phyloP scores from a whole-genome alignment of 345 rosid genomes.

The Citrus sp. region DNA sequence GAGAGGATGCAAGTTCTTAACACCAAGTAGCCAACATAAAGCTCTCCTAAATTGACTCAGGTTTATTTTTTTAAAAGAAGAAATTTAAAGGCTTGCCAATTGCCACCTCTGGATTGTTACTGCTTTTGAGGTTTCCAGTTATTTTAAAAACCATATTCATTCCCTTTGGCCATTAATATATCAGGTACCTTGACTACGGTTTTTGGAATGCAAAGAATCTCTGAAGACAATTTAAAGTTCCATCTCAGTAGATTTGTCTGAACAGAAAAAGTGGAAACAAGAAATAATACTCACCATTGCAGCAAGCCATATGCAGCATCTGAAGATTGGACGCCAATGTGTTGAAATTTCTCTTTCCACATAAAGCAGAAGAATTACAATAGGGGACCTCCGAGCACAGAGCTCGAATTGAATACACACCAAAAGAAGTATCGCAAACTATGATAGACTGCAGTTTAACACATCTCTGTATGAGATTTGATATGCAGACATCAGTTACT shows the following conservation, averaged over 20 bases:
- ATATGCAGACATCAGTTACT: constrained; percentile 64
- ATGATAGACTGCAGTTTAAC: constrained; percentile 48
- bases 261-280: neutral
- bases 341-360: constrained; percentile 27
- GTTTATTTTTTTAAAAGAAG: neutral
- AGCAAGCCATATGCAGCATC: constrained; percentile 69
- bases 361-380: constrained; percentile 23
- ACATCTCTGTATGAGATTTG: constrained; percentile 48
- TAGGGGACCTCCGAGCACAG: constrained; percentile 37
- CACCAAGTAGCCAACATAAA: neutral
- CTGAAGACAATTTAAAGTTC: neutral
- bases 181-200: neutral
- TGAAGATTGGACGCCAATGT: constrained; percentile 52
- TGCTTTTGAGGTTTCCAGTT: neutral
- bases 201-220: neutral
- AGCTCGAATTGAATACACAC: constrained; percentile 50
- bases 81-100: neutral
- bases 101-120: too few relatives aligned
- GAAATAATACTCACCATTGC: constrained; percentile 52
- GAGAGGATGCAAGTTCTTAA: neutral
- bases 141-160: neutral
- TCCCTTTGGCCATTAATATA: neutral
- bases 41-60: neutral
- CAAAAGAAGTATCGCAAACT: constrained; percentile 73
- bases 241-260: neutral